Base-by-base conservation (phyloP, 106 monocot species). In the Dendrobium chrysotoxum region DNA sequence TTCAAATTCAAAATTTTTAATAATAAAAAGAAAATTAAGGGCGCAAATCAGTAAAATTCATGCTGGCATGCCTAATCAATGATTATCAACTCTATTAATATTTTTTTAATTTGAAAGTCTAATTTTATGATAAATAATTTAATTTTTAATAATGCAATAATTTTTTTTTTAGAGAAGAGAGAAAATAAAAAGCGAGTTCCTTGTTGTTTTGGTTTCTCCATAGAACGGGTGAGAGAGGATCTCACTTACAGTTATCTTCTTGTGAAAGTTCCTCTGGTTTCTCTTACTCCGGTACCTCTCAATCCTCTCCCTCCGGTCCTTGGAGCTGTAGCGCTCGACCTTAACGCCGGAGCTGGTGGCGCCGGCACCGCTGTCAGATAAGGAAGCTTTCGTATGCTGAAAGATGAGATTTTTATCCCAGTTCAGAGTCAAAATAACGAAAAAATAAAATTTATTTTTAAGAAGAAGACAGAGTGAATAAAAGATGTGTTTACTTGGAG, bases 211-310 rank as follows among this genome's bases (percentile, higher is more conserved):
- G 44, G 8, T 6, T 6, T 44, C 44, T 44, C 44, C 5, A 5
- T 23, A 23, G 7, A 40, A n/a, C 18, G 17, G 12, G 45, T 1
- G 31, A 38, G 41, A 67, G n/a, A 50, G 50, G 13, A 50, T 50
- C 11, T 21, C 7, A 20, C 68, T 12, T 80, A 94, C 94, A 5
- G 92, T 94, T 79, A 94, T 90, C 72, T 92, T 94, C 86, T 92
- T 94, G 53, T 91, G 89, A 88, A 94, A 94, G 44, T 94, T 94
- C 44, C 94, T 79, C 7, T 86, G 89, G 78, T 85, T 85, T 10
- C 94, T 84, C 81, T 92, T 94, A 81, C 80, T 90, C 13, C 88
- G 84, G 30, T 94, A 94, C 75, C 90, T 67, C 81, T 90, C 94
- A 64, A 94, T 88, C 81, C 86, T 81, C 74, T 92, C 91, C 78